phyloP scores from a whole-genome alignment of 2,329 filamentous ascomycete genomes.

The Cordyceps javanica region DNA sequence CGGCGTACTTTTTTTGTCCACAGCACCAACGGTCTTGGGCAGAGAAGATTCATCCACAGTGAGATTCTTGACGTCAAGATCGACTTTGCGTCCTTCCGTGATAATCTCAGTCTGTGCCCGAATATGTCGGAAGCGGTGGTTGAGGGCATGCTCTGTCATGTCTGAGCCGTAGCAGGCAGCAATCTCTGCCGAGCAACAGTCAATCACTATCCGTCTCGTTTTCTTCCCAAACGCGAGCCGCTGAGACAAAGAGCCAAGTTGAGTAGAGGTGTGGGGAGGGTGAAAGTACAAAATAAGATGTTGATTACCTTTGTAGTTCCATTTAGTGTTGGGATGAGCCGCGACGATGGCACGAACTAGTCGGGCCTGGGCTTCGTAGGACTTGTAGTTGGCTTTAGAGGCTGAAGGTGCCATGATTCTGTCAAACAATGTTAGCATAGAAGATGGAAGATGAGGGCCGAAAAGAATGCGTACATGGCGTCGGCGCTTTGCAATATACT shows the following conservation, averaged over 20 bases:
- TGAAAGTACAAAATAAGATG: not conserved
- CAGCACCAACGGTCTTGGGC: constrained; percentile 31
- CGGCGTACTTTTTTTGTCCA: constrained; percentile 37
- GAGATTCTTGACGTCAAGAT: constrained; percentile 39
- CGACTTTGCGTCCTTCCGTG: constrained; percentile 26
- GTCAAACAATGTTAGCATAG: not conserved
- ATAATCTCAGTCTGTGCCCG: constrained; percentile 36
- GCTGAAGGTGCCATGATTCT: constrained; percentile 36
- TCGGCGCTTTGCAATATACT: not conserved
- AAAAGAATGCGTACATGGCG: not conserved
- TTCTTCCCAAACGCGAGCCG: too few species aligned
- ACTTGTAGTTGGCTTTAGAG: constrained; percentile 49
- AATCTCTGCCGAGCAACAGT: constrained; percentile 34
- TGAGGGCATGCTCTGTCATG: constrained; percentile 38
- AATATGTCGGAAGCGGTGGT: constrained; percentile 47
- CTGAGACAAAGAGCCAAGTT: not conserved
- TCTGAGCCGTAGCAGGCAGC: constrained; percentile 43
- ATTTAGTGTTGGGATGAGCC: constrained; percentile 45
- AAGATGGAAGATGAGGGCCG: not conserved
- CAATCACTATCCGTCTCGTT: not conserved
- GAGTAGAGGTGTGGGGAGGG: not conserved
- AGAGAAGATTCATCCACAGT: constrained; percentile 27
- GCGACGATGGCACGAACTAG: constrained; percentile 57
- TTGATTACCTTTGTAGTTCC: constrained; percentile 56
- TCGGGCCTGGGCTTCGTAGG: constrained; percentile 53